phyloP scores from a whole-genome alignment of 2,329 filamentous ascomycete species.

The Beauveria sp. region DNA sequence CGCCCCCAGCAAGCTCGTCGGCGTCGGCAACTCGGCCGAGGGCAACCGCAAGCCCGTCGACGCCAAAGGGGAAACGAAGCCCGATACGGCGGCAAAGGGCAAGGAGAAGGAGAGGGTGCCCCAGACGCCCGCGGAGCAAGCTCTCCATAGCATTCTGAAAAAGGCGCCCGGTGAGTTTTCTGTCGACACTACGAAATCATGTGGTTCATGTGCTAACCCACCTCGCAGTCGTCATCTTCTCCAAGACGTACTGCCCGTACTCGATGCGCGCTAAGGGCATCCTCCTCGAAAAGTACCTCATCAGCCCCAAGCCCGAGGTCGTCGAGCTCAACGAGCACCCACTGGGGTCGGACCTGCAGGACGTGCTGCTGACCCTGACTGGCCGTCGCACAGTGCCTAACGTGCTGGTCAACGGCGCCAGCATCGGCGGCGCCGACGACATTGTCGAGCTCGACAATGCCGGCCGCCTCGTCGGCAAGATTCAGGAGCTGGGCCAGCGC shows the following conservation, averaged over 20 bases:
- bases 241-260: constrained; percentile 85
- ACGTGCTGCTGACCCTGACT: constrained; percentile 62
- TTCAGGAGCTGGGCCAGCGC: constrained; percentile 67
- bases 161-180: constrained; percentile 65
- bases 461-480: constrained; percentile 61
- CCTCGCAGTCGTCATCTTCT: constrained; percentile 79
- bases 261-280: constrained; percentile 81
- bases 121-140: constrained; percentile 58
- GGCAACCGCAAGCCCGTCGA: constrained; percentile 36
- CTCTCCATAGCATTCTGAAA: constrained; percentile 74
- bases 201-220: background rate
- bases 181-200: background rate
- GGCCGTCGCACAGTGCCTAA: constrained; percentile 86
- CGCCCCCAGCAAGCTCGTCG: constrained; percentile 48
- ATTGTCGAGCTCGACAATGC: constrained; percentile 62
- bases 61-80: constrained; percentile 10
- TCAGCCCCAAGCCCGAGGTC: constrained; percentile 74
- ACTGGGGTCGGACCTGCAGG: constrained; percentile 66
- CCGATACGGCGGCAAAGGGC: background rate
- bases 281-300: constrained; percentile 75
- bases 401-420: constrained; percentile 77
- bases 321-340: constrained; percentile 85
- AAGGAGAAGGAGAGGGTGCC: constrained; percentile 26
- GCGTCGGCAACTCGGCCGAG: constrained; percentile 49
- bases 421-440: constrained; percentile 86